These are phyloP conservation scores for Penicillium rolfsii DNA, from an alignment of 2,329 filamentous ascomycete species.

Conservation along the genomic window DNA sequence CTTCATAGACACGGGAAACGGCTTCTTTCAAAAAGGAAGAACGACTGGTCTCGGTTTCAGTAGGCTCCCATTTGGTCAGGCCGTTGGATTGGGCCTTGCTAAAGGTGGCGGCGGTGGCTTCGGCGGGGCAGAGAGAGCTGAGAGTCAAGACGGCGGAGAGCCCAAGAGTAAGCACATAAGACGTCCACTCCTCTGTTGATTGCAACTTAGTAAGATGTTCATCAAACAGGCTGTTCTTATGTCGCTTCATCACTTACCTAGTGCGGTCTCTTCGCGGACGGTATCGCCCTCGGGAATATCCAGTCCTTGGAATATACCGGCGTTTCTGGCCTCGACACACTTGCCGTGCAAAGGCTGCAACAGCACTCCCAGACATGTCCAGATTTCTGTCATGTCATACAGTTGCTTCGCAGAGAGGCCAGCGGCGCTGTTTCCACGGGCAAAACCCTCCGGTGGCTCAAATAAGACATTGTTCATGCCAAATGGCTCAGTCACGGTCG, in stretches of 20 bases:
- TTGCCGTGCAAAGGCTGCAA: conserved; percentile 60
- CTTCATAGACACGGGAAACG: conserved; percentile 62
- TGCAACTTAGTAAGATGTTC: conserved; percentile 21
- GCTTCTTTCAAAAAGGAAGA: conserved; percentile 64
- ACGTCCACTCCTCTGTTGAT: conserved; percentile 61
- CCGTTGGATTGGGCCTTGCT: conserved; percentile 56
- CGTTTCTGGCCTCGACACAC: conserved; percentile 57
- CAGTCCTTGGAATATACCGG: conserved; percentile 61
- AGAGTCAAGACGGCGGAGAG: conserved; percentile 60
- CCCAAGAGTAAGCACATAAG: conserved; percentile 62
- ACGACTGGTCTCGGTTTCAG: conserved; percentile 52
- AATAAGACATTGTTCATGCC: conserved; percentile 59
- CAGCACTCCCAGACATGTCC: conserved; percentile 62
- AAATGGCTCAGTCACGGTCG: conserved; percentile 54
- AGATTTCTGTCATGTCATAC: conserved; percentile 67
- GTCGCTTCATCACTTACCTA: conserved; percentile 48
- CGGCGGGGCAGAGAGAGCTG: conserved; percentile 45
- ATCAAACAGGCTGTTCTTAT: no score
- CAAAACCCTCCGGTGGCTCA: conserved; percentile 61
- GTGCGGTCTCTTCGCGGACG: conserved; percentile 53
- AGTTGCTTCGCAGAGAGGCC: conserved; percentile 61
- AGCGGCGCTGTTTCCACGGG: conserved; percentile 54
- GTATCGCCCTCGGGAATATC: conserved; percentile 50
- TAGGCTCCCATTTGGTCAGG: conserved; percentile 61
- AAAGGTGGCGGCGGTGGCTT: conserved; percentile 52